These are phyloP conservation scores for Chrysoporthe austroafricana DNA, from an alignment of 2,329 filamentous ascomycete species.

Conservation along the genomic window DNA sequence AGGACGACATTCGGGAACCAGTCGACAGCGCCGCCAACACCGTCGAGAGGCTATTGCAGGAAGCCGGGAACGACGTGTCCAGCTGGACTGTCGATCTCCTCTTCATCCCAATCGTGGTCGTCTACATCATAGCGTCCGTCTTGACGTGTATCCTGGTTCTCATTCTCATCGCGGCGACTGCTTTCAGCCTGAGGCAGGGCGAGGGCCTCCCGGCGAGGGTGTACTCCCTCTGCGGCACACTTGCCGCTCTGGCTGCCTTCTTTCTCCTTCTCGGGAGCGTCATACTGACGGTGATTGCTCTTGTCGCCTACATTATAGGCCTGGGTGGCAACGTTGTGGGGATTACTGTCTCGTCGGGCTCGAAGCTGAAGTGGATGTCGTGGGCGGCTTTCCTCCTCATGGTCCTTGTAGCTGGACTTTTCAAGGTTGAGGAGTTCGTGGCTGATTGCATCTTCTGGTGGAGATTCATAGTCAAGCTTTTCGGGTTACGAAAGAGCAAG, in stretches of 20 bases:
- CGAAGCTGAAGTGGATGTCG: slow-evolving; percentile 28
- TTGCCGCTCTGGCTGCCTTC: slow-evolving; percentile 23
- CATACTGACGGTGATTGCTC: slow-evolving; percentile 22
- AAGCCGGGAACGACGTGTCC: slow-evolving; percentile 20
- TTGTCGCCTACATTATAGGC: slow-evolving; percentile 23
- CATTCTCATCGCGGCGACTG: slow-evolving; percentile 17
- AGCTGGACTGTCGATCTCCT: slow-evolving; percentile 25
- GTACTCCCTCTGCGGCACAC: slow-evolving; percentile 22
- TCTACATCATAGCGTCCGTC: slow-evolving; percentile 21
- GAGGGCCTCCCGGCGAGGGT: slow-evolving; percentile 15
- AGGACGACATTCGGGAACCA: slow-evolving; percentile 20
- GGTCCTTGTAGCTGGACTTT: slow-evolving; percentile 10
- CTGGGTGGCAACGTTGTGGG: slow-evolving; percentile 21
- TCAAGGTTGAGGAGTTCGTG: slow-evolving; percentile 26
- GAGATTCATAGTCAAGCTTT: slow-evolving; percentile 9
- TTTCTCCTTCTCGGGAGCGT: slow-evolving; percentile 27
- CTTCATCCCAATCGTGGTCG: slow-evolving; percentile 28
- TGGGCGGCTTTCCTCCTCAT: slow-evolving; percentile 26
- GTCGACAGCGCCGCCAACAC: slow-evolving; percentile 25
- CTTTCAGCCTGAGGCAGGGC: slow-evolving; percentile 2
- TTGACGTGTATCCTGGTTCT: slow-evolving; percentile 24
- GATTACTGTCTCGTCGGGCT: slow-evolving; percentile 24
- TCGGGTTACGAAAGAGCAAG: not conserved
- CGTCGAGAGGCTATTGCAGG: slow-evolving; percentile 23
- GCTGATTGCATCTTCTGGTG: slow-evolving; percentile 20